Evolutionary conservation across 2,329 filamentous ascomycete genomes (phyloP).

Genomic region (Phoma sp.): DNA sequence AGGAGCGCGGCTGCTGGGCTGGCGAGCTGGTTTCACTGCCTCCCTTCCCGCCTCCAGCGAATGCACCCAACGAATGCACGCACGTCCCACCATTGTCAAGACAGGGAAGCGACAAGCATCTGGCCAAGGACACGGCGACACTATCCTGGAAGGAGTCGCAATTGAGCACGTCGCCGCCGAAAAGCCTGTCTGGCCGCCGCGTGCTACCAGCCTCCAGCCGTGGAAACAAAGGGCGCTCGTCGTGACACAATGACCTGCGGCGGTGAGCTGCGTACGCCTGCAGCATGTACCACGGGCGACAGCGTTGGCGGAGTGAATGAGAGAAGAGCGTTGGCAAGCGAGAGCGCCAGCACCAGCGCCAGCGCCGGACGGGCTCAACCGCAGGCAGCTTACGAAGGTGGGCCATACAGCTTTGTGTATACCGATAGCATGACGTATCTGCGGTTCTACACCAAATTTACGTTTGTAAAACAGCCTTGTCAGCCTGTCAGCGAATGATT

Average conservation of each 20-base stretch:
- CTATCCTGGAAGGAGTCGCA: background rate
- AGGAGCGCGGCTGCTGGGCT: background rate
- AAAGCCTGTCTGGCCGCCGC: constrained; percentile 7
- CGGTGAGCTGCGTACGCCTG: background rate
- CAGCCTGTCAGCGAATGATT: too few species aligned
- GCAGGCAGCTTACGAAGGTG: too few species aligned
- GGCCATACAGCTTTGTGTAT: too few species aligned
- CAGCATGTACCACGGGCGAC: background rate
- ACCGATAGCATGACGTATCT: too few species aligned
- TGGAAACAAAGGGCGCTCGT: background rate
- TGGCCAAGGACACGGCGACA: constrained; percentile 8
- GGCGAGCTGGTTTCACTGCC: constrained; percentile 14
- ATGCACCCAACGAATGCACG: background rate
- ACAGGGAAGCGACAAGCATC: constrained; percentile 16
- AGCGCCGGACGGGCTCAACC: background rate
- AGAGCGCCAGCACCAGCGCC: background rate
- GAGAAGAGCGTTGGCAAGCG: background rate
- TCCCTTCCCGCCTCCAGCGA: constrained; percentile 10
- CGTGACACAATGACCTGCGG: constrained; percentile 12
- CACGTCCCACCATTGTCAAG: constrained; percentile 4
- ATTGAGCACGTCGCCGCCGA: background rate
- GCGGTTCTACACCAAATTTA: too few species aligned
- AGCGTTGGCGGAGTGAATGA: background rate
- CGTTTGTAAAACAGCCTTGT: too few species aligned
- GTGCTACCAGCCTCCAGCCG: constrained; percentile 3